Evolutionary conservation across 2,329 filamentous ascomycete genomes (phyloP).

Genomic region (Fusarium succisae): DNA sequence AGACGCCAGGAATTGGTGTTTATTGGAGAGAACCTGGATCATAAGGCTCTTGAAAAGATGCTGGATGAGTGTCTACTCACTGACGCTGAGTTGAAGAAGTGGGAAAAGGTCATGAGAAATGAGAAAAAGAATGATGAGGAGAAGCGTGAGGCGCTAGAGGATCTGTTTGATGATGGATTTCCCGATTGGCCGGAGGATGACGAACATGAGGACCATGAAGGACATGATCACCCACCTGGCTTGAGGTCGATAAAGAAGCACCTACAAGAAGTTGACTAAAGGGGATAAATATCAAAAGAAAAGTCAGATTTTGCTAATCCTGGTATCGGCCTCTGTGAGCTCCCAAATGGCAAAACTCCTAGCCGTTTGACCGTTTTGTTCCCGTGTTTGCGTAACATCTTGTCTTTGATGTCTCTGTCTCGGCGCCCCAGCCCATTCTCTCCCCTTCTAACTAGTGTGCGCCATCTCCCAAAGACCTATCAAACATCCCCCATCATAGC

Average conservation of each 20-base stretch:
- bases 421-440: background rate
- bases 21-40: constrained; percentile 72
- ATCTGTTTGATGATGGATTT: constrained; percentile 67
- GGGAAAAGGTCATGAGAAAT: constrained; percentile 62
- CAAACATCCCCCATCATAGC: constrained; percentile 33
- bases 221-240: constrained; percentile 33
- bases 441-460: background rate
- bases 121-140: constrained; percentile 47
- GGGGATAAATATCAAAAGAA: background rate
- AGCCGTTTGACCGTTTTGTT: background rate
- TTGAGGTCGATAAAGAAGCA: constrained; percentile 36
- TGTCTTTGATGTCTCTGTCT: background rate
- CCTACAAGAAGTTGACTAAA: constrained; percentile 36
- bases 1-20: constrained; percentile 77
- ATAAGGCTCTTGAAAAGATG: constrained; percentile 57
- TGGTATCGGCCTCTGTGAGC: background rate
- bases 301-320: background rate
- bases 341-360: background rate
- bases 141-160: constrained; percentile 57
- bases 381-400: fast-evolving
- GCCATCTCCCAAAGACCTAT: background rate
- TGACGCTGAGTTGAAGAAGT: constrained; percentile 65
- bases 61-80: constrained; percentile 70
- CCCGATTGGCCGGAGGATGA: constrained; percentile 63
- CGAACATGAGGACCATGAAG: constrained; percentile 47